Evolutionary conservation across 1,284 basidiomycete genomes (phyloP), one percentile per base, ranked within the genome.

Genomic region (Ceratobasidium sp.): DNA sequence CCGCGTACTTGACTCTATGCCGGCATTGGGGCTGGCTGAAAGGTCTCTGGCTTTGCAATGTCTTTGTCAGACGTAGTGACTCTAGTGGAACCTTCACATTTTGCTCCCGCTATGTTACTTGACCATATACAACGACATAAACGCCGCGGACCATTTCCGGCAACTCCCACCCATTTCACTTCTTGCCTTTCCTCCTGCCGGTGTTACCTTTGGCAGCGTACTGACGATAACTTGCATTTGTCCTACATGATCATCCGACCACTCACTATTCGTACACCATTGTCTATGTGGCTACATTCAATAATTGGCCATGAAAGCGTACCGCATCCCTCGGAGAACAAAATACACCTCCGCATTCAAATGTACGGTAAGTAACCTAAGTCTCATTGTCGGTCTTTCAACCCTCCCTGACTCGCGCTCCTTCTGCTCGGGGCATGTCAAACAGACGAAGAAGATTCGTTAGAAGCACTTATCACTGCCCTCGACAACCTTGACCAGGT

Each of bases 281-380:
- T 69, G 66, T 69, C 53, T 53, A 36, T n/a, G 41, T 56, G 36
- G 60, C 53, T 54, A 44, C 36, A 3, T n/a, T 14, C 51, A 22
- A 57, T 56, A 47, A 56, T 47, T 36, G n/a, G 15, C 22, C 36
- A 36, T 15, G 36, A 36, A 67, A 96, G 94, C 80, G 94, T 91
- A 47, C 97, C 97, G 1, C 97, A 99, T 84, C 97, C 97, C 5
- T 98, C 96, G 24, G 97, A 99, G 85, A 94, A 95, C 80, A 92
- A 95, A 81, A 98, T 99, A 79, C 94, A 99, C 81, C 86, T 99
- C 56, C 92, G 98, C 22, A 94, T 99, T 77, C 97, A 99, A 88
- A 99, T 99, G 97, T 97, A 97, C 81, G 96, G 96, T 98, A 81
- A 79, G 96, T 88, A 29, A 50, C 27, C 24, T 65, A 36, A 53